Conservation (phyloP, 2,329 filamentous ascomycete species). For the Talaromyces sp. region DNA sequence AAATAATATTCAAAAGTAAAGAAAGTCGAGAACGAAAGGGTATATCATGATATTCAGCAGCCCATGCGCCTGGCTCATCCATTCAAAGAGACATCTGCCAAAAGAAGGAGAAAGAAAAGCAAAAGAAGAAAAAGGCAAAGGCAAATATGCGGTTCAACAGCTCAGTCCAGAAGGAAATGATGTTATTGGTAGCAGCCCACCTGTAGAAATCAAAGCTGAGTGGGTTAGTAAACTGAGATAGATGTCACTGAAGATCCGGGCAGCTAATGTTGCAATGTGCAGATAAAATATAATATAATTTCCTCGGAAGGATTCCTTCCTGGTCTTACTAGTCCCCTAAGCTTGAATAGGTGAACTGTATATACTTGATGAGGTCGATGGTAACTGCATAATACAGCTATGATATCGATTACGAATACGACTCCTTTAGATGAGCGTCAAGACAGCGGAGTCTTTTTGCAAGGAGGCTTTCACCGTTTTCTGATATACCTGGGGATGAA, state of each 20-base stretch:
- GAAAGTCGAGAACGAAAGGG: not conserved
- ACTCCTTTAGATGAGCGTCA: constrained; percentile 49
- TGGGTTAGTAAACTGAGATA: too few relatives aligned
- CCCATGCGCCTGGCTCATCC: constrained; percentile 8
- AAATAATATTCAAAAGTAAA: not conserved
- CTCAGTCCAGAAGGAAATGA: not conserved
- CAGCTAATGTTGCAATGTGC: too few relatives aligned
- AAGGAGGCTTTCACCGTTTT: constrained; percentile 66
- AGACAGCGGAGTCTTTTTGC: constrained; percentile 69
- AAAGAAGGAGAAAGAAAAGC: not conserved
- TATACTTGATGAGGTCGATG: not conserved
- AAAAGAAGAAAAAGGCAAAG: not conserved
- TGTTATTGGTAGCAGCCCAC: not conserved
- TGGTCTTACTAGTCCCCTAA: too few relatives aligned
- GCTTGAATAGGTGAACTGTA: not conserved
- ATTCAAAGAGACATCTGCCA: not conserved
- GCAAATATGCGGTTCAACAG: too few relatives aligned
- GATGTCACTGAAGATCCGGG: too few relatives aligned
- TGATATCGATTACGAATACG: constrained; percentile 15
- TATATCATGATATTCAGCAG: constrained; percentile 9
- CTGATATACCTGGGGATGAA: constrained; percentile 42
- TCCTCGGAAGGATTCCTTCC: too few relatives aligned
- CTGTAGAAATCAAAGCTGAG: too few relatives aligned
- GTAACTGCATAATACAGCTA: not conserved
- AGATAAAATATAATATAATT: too few relatives aligned